Conservation (phyloP, 352 stramenopile species). For the Globisporangium abappressorium region DNA sequence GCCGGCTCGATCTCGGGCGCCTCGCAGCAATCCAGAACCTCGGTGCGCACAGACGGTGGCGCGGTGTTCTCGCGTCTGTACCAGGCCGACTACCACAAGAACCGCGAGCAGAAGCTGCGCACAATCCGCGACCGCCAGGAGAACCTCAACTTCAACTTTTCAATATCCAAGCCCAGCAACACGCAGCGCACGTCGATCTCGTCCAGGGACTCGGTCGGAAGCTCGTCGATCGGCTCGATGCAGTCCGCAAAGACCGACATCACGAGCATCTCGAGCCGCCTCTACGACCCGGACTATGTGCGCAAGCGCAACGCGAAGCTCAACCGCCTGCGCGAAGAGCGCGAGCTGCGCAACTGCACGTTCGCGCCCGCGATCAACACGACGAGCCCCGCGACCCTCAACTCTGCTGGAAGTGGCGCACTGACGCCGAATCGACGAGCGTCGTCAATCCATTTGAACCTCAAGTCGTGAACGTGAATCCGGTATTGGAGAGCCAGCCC, state of each 20-base stretch:
- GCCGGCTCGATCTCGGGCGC: slow-evolving; percentile 54
- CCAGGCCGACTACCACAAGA: slow-evolving; percentile 83
- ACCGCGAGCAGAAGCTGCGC: slow-evolving; percentile 65
- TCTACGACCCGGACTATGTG: slow-evolving; percentile 86
- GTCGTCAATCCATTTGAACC: slow-evolving; percentile 13
- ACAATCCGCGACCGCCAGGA: slow-evolving; percentile 64
- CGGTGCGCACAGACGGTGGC: slow-evolving; percentile 71
- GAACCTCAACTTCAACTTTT: slow-evolving; percentile 51
- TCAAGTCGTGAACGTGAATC: slow-evolving; percentile 12
- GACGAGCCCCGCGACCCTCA: slow-evolving; percentile 24
- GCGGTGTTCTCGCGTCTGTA: slow-evolving; percentile 82
- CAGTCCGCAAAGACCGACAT: slow-evolving; percentile 78
- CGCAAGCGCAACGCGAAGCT: slow-evolving; percentile 73
- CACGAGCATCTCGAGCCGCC: slow-evolving; percentile 65
- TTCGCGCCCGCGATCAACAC: slow-evolving; percentile 70
- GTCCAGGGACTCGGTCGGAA: slow-evolving; percentile 63
- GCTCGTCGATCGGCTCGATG: slow-evolving; percentile 55
- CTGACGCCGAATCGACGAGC: slow-evolving; percentile 7
- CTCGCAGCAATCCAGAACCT: slow-evolving; percentile 73
- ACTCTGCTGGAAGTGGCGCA: slow-evolving; percentile 7
- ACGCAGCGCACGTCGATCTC: slow-evolving; percentile 40
- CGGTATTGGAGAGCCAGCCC: neutral
- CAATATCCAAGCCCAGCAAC: slow-evolving; percentile 40
- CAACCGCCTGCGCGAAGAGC: slow-evolving; percentile 72
- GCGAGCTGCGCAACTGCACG: slow-evolving; percentile 78